phyloP scores from a whole-genome alignment of 306 rosid species.

The Nissolia schottii region DNA sequence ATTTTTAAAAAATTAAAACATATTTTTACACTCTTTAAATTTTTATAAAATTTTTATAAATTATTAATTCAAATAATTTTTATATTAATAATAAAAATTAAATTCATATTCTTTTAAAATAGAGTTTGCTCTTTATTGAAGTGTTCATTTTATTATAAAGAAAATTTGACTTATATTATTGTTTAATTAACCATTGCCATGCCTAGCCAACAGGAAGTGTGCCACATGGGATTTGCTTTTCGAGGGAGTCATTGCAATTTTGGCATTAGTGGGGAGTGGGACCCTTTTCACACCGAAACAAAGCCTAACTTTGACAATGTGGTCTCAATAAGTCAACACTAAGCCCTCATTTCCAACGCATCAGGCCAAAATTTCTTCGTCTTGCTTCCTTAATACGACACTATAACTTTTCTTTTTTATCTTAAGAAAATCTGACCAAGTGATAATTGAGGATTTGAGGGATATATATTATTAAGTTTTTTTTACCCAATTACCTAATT shows the following conservation, averaged over 20 bases:
- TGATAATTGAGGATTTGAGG: no score
- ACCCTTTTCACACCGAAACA: background rate
- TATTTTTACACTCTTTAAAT: no score
- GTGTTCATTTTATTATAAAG: no score
- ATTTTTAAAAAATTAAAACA: no score
- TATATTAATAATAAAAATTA: no score
- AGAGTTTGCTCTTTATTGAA: no score
- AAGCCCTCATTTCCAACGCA: background rate
- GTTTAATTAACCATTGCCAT: background rate
- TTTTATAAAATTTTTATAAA: no score
- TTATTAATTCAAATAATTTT: no score
- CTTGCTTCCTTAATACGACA: background rate
- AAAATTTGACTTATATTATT: background rate
- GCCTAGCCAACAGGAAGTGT: background rate
- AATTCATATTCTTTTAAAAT: no score
- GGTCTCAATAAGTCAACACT: background rate
- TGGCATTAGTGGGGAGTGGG: background rate
- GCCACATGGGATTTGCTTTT: background rate
- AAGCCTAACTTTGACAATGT: constrained; percentile 7
- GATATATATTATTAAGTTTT: no score
- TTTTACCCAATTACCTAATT: no score
- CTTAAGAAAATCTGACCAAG: background rate
- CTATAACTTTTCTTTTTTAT: no score
- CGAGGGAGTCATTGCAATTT: background rate
- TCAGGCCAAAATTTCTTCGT: background rate